Evolutionary conservation across 2,329 filamentous ascomycete species (phyloP), one percentile per base, ranked within the genome.

Genomic region (Colletotrichum graminicola): DNA sequence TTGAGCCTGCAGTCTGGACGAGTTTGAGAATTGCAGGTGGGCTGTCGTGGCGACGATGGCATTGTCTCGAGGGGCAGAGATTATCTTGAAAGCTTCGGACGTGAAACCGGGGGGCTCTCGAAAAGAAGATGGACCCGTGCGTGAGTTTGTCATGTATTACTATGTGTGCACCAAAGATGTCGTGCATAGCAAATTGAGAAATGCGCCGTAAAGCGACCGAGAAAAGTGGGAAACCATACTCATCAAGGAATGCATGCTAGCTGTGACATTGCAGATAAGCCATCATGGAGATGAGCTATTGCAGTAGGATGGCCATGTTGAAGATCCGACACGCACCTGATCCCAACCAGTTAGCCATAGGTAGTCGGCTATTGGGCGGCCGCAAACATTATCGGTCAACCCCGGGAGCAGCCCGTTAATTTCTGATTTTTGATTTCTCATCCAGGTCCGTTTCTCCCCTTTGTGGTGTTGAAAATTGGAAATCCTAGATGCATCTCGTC

Each of bases 171-270:
- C 10, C 45, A 47, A 23, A 12, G 10, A 41, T 43, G 36, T 43
- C 39, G 56, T 34, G 56, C 64, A 71, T 56, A 51, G 67, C 36
- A 54, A 41, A 71, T 67, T 63, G 36, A 49, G 52, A 68, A 60
- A 69, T 52, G 34, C 41, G 43, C 65, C 69, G 69, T 34, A 64
- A 60, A 64, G 54, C 69, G 65, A 64, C 69, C 69, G 69, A 72
- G 45, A 72, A 60, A 60, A 64, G 69, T 72, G 69, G 65, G 43
- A 45, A 21, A 14, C 16, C 23, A 5, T 55, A 29, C 60, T 69
- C 36, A 56, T 43, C 45, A 51, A 64, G 52, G 60, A 41, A 49
- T 34, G 36, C 23, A 8, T 64, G 16, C 32, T 36, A 36, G 34
- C 34, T 51, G 54, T 64, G 36, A 64, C 32, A 36, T 34, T 45